Evolutionary conservation across 2,329 filamentous ascomycete genomes (phyloP).

Genomic region (Fusarium sp.): DNA sequence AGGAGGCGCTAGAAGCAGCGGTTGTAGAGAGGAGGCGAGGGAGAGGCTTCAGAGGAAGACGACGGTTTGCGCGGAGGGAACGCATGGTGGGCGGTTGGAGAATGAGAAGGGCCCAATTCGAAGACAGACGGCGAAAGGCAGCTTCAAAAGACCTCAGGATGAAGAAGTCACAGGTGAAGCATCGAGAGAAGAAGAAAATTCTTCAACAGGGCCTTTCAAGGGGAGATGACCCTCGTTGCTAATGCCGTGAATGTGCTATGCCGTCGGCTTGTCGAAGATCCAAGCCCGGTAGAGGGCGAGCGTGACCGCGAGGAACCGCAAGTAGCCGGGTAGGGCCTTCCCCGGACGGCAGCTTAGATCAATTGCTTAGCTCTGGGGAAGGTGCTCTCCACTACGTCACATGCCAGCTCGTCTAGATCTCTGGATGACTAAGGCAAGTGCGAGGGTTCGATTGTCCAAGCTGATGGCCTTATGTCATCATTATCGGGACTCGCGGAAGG

Average conservation of each 20-base stretch:
- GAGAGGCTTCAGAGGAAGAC: slow-evolving; percentile 63
- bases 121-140: slow-evolving; percentile 17
- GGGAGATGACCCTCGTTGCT: slow-evolving; percentile 30
- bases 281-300: slow-evolving; percentile 40
- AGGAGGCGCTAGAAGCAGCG: slow-evolving; percentile 51
- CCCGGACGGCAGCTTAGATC: slow-evolving; percentile 40
- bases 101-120: slow-evolving; percentile 32
- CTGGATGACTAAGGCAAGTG: slow-evolving; percentile 31
- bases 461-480: slow-evolving; percentile 34
- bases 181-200: slow-evolving; percentile 28
- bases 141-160: slow-evolving; percentile 28
- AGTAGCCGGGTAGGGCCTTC: slow-evolving; percentile 51
- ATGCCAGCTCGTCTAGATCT: slow-evolving; percentile 1
- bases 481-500: slow-evolving; percentile 38
- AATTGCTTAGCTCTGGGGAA: slow-evolving; percentile 31
- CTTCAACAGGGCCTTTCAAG: slow-evolving; percentile 18
- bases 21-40: slow-evolving; percentile 58
- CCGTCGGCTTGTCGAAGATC: slow-evolving; percentile 44
- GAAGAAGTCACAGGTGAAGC: slow-evolving; percentile 16
- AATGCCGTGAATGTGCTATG: slow-evolving; percentile 49
- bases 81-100: slow-evolving; percentile 61
- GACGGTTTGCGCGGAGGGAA: slow-evolving; percentile 68
- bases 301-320: slow-evolving; percentile 54
- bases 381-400: slow-evolving; percentile 47
- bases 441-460: neutral